Base-by-base conservation (phyloP, 169 alveolate genomes). In the Cryptosporidium tyzzeri region DNA sequence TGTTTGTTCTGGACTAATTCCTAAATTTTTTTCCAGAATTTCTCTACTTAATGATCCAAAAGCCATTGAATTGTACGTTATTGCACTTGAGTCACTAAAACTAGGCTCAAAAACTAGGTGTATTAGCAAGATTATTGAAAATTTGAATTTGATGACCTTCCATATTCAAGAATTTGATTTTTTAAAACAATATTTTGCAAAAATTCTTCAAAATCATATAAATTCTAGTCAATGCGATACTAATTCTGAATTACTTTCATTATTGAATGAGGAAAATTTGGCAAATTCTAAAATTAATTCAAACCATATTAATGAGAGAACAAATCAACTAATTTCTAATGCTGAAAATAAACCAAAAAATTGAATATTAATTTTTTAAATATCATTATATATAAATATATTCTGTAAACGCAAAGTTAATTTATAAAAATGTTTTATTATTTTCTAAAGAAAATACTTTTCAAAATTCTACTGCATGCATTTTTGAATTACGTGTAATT, bases 151-250 rank as follows among this genome's bases (percentile, higher is more conserved):
- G 14, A 61, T 74, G 12, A 35, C 50, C 7, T 55, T 21, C 48
- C 86, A 74, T 61, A 74, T 74, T 23, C 58, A 74, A 44, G 86
- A 74, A 59, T 74, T 58, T 74, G 62, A 53, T 35, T 35, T 61
- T 21, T 21, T 74, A 55, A 74, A 59, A 12, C 41, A 74, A 44
- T 74, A 33, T 74, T 74, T 74, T 23, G 33, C 31, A n/a, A 58
- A 53, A 58, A 23, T 74, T 18, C 37, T 74, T 14, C 33, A 59
- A 18, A 74, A 74, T 39, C 23, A 44, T 68, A 37, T 21, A 23
- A 45, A 33, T 18, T 48, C 85, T 16, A 50, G 37, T 26, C 23
- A 50, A 48, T 18, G 18, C 9, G 45, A n/a, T 14, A 53, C 41
- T 10, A 71, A 71, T 26, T 29, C 50, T 29, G 51, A 71, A 45